Evolutionary conservation across 2,329 filamentous ascomycete genomes (phyloP).

Genomic region (Claviceps sp.): DNA sequence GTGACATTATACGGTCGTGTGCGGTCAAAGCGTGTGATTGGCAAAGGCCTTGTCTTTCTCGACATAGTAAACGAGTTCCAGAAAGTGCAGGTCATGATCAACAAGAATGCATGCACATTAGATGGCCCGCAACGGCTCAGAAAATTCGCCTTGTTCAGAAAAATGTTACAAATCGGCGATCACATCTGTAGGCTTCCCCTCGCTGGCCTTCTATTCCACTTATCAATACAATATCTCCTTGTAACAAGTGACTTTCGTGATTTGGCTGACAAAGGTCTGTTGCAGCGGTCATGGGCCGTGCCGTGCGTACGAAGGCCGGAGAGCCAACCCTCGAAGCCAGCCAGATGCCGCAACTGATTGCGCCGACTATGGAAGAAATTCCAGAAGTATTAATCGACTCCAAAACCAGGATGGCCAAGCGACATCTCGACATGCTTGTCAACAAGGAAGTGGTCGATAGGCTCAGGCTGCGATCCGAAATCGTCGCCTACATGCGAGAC

Average conservation of each 20-base stretch:
- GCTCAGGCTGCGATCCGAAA: conserved; percentile 57
- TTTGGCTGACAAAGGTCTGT: conserved; percentile 13
- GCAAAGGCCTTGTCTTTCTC: conserved; percentile 73
- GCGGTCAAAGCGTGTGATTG: conserved; percentile 53
- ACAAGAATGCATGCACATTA: conserved; percentile 37
- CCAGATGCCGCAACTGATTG: conserved; percentile 55
- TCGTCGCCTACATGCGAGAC: conserved; percentile 60
- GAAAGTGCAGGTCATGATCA: conserved; percentile 64
- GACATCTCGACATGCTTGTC: conserved; percentile 77
- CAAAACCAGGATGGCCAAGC: conserved; percentile 60
- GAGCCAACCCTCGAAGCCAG: conserved; percentile 62
- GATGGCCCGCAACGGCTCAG: conserved; percentile 20
- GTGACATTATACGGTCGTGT: conserved; percentile 48
- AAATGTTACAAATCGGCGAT: conserved; percentile 66
- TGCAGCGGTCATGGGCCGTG: conserved; percentile 54
- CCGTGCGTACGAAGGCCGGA: conserved; percentile 56
- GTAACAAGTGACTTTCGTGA: conserved; percentile 6
- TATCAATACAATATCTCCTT: no score
- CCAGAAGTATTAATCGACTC: conserved; percentile 57
- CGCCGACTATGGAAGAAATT: conserved; percentile 67
- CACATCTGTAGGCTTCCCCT: conserved; percentile 50
- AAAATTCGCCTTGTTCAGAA: conserved; percentile 46
- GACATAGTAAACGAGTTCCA: conserved; percentile 63
- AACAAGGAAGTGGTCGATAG: conserved; percentile 55
- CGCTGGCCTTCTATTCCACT: conserved; percentile 6